These are phyloP conservation scores for Glycine latifolia DNA, from an alignment of 306 rosid species.

Conservation along the genomic window DNA sequence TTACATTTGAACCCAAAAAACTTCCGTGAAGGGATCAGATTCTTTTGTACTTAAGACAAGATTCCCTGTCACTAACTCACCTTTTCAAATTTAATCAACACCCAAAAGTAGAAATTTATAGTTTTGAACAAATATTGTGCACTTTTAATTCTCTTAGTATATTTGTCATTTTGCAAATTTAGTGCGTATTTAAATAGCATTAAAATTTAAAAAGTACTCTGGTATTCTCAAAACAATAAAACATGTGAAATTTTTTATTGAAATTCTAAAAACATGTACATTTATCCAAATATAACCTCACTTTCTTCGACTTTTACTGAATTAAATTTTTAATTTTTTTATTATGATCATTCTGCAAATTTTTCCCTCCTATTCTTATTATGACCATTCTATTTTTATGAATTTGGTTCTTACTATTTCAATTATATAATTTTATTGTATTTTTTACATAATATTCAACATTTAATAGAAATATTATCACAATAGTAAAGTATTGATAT, in stretches of 20 bases:
- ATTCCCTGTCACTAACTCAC: not conserved
- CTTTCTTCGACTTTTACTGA: not conserved
- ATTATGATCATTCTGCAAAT: not conserved
- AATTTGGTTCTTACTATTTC: too few species aligned
- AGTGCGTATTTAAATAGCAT: not conserved
- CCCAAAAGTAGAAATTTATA: not conserved
- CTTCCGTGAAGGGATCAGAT: not conserved
- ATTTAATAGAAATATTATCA: too few species aligned
- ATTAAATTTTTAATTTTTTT: not conserved
- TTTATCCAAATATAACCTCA: too few species aligned
- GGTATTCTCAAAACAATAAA: too few species aligned
- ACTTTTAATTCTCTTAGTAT: not conserved
- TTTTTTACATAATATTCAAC: too few species aligned
- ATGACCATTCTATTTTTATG: too few species aligned
- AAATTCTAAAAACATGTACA: too few species aligned
- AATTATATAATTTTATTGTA: too few species aligned
- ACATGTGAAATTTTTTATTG: not conserved
- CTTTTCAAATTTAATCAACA: not conserved
- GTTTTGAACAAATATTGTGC: not conserved
- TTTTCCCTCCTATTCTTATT: not conserved
- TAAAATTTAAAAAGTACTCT: too few species aligned
- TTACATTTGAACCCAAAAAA: not conserved
- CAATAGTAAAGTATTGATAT: too few species aligned
- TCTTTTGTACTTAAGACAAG: not conserved
- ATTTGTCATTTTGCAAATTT: not conserved